phyloP scores from a whole-genome alignment of 192 early-diverging fungal genomes.

The Mortierella hygrophila region DNA sequence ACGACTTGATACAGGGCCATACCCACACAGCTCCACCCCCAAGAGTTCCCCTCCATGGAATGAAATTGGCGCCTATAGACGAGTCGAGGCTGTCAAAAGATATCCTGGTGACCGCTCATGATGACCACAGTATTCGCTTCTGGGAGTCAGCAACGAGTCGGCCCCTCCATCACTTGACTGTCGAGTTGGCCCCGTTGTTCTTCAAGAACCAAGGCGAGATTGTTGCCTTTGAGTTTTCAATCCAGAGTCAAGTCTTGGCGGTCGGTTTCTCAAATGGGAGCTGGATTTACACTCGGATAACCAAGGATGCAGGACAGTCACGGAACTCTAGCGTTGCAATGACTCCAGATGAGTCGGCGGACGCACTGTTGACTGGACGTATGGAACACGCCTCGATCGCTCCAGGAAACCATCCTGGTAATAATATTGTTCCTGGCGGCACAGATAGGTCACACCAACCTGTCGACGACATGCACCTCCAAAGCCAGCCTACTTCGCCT shows the following conservation, averaged over 20 bases:
- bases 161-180: slow-evolving; percentile 56
- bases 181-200: slow-evolving; percentile 35
- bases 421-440: neutral
- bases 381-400: neutral
- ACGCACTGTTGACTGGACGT: neutral
- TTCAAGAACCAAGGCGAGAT: slow-evolving; percentile 35
- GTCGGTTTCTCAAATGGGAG: slow-evolving; percentile 57
- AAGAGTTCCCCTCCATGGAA: slow-evolving; percentile 60
- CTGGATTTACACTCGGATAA: slow-evolving; percentile 37
- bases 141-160: slow-evolving; percentile 63
- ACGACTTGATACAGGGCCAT: slow-evolving; percentile 29
- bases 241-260: slow-evolving; percentile 23
- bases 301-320: neutral
- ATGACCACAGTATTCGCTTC: slow-evolving; percentile 55
- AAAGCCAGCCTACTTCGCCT: neutral
- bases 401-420: neutral
- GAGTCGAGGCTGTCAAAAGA: slow-evolving; percentile 56
- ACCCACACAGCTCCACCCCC: neutral
- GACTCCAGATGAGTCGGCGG: neutral
- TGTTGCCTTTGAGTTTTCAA: slow-evolving; percentile 48
- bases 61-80: slow-evolving; percentile 39
- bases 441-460: neutral
- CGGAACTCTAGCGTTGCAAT: slow-evolving; percentile 19
- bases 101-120: slow-evolving; percentile 59
- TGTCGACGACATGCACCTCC: neutral